A percentile compares a stretch with the other conserved stretches of the same genome.
phyloP scores from a whole-genome alignment of 257 asterid genomes.

The Capsicum chinense region DNA sequence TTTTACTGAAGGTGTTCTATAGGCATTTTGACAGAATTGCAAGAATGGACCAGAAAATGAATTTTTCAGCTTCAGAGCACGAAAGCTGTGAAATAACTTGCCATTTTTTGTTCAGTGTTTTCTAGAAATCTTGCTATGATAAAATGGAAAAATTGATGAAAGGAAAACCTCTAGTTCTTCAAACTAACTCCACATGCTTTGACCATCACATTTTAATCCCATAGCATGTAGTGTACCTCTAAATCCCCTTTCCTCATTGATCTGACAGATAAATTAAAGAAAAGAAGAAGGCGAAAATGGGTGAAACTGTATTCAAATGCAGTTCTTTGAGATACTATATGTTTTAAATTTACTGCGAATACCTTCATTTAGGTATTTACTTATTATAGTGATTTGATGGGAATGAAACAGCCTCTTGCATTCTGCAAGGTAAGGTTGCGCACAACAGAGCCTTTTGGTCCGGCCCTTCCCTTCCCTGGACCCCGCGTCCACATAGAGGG shows the following conservation, averaged over 20 bases:
- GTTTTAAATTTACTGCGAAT: background rate
- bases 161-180: background rate
- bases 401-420: too few relatives aligned
- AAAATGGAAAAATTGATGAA: background rate
- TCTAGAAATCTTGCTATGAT: constrained; percentile 14
- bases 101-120: background rate
- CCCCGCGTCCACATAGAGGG: too few relatives aligned
- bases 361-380: constrained; percentile 25
- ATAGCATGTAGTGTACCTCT: background rate
- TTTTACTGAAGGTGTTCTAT: background rate
- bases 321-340: background rate
- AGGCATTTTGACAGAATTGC: constrained; percentile 21
- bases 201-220: background rate
- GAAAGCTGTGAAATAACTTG: constrained; percentile 12
- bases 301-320: background rate
- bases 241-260: background rate
- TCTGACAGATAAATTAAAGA: background rate
- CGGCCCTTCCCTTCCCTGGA: too few relatives aligned
- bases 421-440: too few relatives aligned
- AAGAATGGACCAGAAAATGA: background rate
- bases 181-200: constrained; percentile 15
- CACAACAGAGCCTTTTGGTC: too few relatives aligned
- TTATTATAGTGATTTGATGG: constrained; percentile 7
- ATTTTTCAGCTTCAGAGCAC: constrained; percentile 2
- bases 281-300: background rate